Evolutionary conservation across 2,329 filamentous ascomycete species (phyloP).

Genomic region (Pezicula rhizophila): DNA sequence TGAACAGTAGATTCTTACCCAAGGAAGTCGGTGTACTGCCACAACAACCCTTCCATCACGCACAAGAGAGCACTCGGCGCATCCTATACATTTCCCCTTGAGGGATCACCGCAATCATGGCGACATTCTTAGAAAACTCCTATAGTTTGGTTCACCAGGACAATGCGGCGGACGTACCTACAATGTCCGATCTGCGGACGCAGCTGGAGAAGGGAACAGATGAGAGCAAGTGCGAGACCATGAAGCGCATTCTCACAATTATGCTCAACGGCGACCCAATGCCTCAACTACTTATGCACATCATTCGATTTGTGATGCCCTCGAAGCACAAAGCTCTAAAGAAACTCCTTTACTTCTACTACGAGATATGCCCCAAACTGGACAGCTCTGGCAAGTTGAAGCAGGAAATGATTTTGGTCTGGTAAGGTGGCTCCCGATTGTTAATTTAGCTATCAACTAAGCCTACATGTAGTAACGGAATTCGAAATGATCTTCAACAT

Average conservation of each 20-base stretch:
- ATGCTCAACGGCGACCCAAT: constrained; percentile 99
- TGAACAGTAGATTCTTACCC: constrained; percentile 8
- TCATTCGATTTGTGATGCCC: constrained; percentile 99
- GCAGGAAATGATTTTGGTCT: constrained; percentile 99
- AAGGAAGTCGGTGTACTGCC: constrained; percentile 7
- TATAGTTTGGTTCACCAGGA: constrained; percentile 98
- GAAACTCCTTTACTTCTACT: constrained; percentile 98
- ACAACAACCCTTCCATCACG: constrained; percentile 11
- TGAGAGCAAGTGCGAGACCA: constrained; percentile 88
- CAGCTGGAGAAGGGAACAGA: constrained; percentile 92
- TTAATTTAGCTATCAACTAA: neutral
- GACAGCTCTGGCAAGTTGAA: constrained; percentile 91
- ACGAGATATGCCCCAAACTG: constrained; percentile 96
- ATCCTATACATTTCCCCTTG: constrained; percentile 12
- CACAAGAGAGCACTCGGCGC: constrained; percentile 14
- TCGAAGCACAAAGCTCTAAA: constrained; percentile 94
- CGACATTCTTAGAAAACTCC: constrained; percentile 86
- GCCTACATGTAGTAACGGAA: constrained; percentile 69
- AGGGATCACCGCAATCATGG: constrained; percentile 57
- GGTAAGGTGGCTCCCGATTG: constrained; percentile 48
- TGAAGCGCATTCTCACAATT: constrained; percentile 91
- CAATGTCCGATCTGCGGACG: constrained; percentile 83
- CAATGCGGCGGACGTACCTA: constrained; percentile 89
- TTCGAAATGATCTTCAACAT: constrained; percentile 94
- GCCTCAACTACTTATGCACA: constrained; percentile 95